Base-by-base conservation (phyloP, 2,329 filamentous ascomycete species). In the Trichoderma hamatum region DNA sequence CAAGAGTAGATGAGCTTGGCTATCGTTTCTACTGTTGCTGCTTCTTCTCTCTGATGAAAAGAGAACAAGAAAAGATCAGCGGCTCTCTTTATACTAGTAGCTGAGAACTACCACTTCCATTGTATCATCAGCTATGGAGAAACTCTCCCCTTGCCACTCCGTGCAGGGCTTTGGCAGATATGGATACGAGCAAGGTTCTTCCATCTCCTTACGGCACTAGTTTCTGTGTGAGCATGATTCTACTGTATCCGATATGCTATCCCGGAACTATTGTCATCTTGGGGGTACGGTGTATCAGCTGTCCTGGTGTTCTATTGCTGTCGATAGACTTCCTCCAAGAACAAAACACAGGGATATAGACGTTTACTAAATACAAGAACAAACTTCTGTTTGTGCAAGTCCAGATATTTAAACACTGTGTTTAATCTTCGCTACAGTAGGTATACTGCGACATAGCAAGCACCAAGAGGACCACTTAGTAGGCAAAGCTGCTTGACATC, bases 41-140 rank as follows among this genome's bases (percentile, higher is more conserved):
- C 1, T 49, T 16, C n/a, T 4, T 58, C 21, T n/a, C n/a, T 14
- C 28, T 56, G n/a, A 43, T 43, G 39, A 43, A 26, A 49, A n/a
- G n/a, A 16, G 10, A 34, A 58, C 6, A 28, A 43, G 64, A 13
- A 36, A 43, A 59, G 63, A 67, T 59, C 52, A 51, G 46, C 54
- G 43, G 3, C 64, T 21, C 39, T 21, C 34, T 66, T 46, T 66
- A 56, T 66, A 66, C 52, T 34, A 13, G 9, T 34, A 13, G 3
- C 30, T 10, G 16, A 10, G 24, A 4, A 43, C 14, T 43, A 19
- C 2, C 39, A 10, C 2, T 3, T 36, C 21, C 46, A 24, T 39
- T 36, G 7, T n/a, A 14, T 32, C 51, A 46, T 39, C 39, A 43
- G 13, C 28, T 21, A 11, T n/a, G 36, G 11, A 28, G 34, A 21